Evolutionary conservation across 2,329 filamentous ascomycete genomes (phyloP).

Genomic region (Ophiosphaerella narmari): DNA sequence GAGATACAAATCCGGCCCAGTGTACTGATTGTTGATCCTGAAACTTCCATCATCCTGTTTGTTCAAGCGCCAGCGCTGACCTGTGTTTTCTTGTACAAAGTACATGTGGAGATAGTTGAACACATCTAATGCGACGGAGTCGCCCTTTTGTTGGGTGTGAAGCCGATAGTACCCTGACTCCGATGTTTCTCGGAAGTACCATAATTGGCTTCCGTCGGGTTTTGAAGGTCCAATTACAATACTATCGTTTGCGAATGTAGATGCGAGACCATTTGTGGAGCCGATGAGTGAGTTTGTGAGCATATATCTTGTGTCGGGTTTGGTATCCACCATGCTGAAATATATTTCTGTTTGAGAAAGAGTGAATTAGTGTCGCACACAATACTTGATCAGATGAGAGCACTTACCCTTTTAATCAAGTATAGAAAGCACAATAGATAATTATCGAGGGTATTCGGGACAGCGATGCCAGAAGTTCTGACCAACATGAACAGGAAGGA

Average conservation of each 20-base stretch:
- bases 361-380: too few species aligned
- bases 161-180: slow-evolving; percentile 8
- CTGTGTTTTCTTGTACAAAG: slow-evolving; percentile 5
- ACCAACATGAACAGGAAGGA: too few species aligned
- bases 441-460: too few species aligned
- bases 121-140: slow-evolving; percentile 11
- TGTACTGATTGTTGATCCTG: slow-evolving; percentile 19
- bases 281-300: slow-evolving; percentile 11
- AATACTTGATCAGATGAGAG: too few species aligned
- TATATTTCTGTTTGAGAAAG: neutral
- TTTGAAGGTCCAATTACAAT: slow-evolving; percentile 7
- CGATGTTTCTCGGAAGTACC: slow-evolving; percentile 13
- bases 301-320: slow-evolving; percentile 1
- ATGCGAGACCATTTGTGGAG: slow-evolving; percentile 7
- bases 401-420: too few species aligned
- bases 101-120: slow-evolving; percentile 14
- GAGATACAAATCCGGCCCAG: slow-evolving; percentile 15
- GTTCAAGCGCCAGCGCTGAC: slow-evolving; percentile 12
- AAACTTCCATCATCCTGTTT: slow-evolving; percentile 10
- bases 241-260: slow-evolving; percentile 8
- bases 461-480: too few species aligned
- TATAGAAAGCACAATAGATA: too few species aligned
- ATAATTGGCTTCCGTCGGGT: slow-evolving; percentile 4
- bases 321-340: slow-evolving; percentile 5
- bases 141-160: slow-evolving; percentile 16